These are phyloP conservation scores for Chamaenerion angustifolium DNA, from an alignment of 345 rosid species.

Conservation along the genomic window DNA sequence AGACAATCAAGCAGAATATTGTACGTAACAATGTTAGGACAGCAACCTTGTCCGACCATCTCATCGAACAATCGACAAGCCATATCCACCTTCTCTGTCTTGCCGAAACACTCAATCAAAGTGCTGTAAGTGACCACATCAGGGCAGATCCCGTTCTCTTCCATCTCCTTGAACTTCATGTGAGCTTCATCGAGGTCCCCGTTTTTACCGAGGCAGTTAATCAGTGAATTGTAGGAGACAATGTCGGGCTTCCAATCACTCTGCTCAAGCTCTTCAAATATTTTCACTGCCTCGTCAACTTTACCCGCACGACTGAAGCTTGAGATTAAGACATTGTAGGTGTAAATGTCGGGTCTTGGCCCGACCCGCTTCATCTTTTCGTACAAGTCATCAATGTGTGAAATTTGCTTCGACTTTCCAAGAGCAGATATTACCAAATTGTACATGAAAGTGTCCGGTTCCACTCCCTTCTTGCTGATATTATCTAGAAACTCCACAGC, in stretches of 20 bases:
- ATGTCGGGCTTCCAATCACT: slow-evolving; percentile 58
- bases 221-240: slow-evolving; percentile 74
- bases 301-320: slow-evolving; percentile 69
- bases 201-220: slow-evolving; percentile 83
- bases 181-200: slow-evolving; percentile 95
- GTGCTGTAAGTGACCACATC: slow-evolving; percentile 92
- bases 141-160: slow-evolving; percentile 67
- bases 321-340: slow-evolving; percentile 73
- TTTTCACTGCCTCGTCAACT: slow-evolving; percentile 46
- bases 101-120: slow-evolving; percentile 85
- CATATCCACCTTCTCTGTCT: slow-evolving; percentile 79
- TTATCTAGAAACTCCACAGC: slow-evolving; percentile 61
- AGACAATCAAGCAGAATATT: slow-evolving; percentile 82
- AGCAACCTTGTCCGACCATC: slow-evolving; percentile 72
- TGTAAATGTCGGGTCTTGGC: slow-evolving; percentile 57
- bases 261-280: slow-evolving; percentile 78
- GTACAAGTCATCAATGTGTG: slow-evolving; percentile 63
- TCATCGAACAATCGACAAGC: slow-evolving; percentile 66
- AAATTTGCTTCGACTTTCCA: slow-evolving; percentile 56
- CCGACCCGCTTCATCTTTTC: slow-evolving; percentile 64
- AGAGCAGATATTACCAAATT: slow-evolving; percentile 57
- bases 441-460: slow-evolving; percentile 56
- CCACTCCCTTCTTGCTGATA: slow-evolving; percentile 61
- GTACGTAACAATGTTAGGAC: slow-evolving; percentile 78
- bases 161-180: slow-evolving; percentile 84